Evolutionary conservation across 306 rosid genomes (phyloP).

Genomic region (Acacia confusa): DNA sequence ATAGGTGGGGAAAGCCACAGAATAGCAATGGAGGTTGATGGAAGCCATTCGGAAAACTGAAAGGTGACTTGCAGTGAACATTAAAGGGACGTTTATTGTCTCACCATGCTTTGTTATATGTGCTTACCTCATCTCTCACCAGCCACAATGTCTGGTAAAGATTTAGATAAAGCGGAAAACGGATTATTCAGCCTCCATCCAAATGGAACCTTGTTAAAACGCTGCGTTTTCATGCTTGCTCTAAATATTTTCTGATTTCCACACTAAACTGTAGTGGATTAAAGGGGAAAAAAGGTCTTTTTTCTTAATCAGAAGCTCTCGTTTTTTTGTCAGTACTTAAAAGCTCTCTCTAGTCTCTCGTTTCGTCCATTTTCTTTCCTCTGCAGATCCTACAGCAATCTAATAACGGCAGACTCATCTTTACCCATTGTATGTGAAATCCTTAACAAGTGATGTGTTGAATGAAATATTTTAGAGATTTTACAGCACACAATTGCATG

Average conservation of each 20-base stretch:
- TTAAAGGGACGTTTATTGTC: neutral
- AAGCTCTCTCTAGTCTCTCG: neutral
- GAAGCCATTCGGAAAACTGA: slow-evolving; percentile 32
- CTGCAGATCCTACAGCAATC: neutral
- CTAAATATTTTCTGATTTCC: neutral
- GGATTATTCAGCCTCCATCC: neutral
- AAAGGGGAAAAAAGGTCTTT: neutral
- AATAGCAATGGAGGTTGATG: slow-evolving; percentile 24
- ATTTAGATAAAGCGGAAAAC: neutral
- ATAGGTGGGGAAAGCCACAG: slow-evolving; percentile 24
- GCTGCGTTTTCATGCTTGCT: neutral
- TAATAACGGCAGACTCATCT: neutral
- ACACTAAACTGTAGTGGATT: neutral
- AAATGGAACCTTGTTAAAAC: neutral
- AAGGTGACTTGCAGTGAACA: neutral
- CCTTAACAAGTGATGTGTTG: neutral
- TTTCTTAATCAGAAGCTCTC: neutral
- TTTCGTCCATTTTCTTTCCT: neutral
- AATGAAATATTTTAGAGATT: neutral
- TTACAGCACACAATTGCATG: neutral
- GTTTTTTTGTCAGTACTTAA: neutral
- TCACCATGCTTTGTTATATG: neutral
- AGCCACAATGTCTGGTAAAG: neutral
- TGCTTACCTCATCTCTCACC: neutral
- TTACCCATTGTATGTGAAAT: neutral